These are phyloP conservation scores for Boletus rubropictus DNA, from an alignment of 768 basidiomycete species.

Conservation along the genomic window DNA sequence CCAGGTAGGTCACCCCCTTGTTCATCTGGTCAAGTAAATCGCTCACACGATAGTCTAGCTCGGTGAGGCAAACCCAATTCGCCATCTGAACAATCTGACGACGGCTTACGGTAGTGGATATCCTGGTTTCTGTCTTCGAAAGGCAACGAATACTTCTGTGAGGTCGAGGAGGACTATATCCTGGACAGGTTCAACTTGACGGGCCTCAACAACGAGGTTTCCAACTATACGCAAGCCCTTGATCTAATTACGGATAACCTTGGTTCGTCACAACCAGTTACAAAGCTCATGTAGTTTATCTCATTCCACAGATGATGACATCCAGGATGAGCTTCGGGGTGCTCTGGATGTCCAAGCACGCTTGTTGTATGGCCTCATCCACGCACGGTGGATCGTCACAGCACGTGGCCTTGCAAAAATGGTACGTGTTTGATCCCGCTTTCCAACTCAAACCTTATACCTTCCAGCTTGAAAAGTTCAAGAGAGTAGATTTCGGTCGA, in stretches of 20 bases:
- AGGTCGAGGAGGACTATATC: constrained; percentile 99
- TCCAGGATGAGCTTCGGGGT: constrained; percentile 90
- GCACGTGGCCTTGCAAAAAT: constrained; percentile 91
- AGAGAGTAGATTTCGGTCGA: constrained; percentile 95
- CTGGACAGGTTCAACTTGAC: constrained; percentile 97
- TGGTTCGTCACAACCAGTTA: constrained; percentile 47
- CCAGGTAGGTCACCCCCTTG: constrained; percentile 57
- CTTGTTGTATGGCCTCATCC: constrained; percentile 91
- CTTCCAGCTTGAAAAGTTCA: constrained; percentile 88
- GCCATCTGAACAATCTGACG: constrained; percentile 15
- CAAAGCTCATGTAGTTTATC: background rate
- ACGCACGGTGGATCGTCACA: constrained; percentile 96
- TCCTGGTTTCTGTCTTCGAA: constrained; percentile 97
- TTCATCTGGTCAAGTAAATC: background rate
- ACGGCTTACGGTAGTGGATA: constrained; percentile 64
- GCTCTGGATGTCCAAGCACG: constrained; percentile 91
- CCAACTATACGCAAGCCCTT: constrained; percentile 89
- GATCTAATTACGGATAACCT: constrained; percentile 95
- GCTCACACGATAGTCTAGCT: constrained; percentile 22
- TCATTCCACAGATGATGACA: constrained; percentile 68
- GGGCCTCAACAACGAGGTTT: constrained; percentile 91
- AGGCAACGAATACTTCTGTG: constrained; percentile 99
- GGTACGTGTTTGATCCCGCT: constrained; percentile 43
- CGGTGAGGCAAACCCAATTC: constrained; percentile 21
- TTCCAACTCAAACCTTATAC: constrained; percentile 1